These are phyloP conservation scores for Schizosaccharomyces cryophilus DNA, from an alignment of 805 yeast genomes.

Conservation along the genomic window DNA sequence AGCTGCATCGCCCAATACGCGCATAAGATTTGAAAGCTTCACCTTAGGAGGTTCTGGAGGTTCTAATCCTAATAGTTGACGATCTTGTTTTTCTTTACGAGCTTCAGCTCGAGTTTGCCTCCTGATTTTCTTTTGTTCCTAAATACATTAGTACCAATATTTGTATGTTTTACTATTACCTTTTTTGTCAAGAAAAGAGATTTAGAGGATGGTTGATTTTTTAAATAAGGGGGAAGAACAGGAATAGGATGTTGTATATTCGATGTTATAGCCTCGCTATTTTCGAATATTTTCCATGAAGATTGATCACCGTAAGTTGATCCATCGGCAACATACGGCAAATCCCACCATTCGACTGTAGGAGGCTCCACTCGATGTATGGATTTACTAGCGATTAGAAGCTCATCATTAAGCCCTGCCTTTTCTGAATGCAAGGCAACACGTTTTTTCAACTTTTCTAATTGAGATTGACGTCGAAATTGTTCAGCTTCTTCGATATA, in stretches of 20 bases:
- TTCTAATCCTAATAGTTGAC: conserved; percentile 54
- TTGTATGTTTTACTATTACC: background rate
- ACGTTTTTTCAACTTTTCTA: conserved; percentile 15
- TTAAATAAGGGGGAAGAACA: conserved; percentile 27
- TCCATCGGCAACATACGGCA: conserved; percentile 22
- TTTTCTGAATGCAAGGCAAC: conserved; percentile 15
- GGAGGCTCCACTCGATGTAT: conserved; percentile 26
- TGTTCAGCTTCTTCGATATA: conserved; percentile 30
- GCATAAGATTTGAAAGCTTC: conserved; percentile 62
- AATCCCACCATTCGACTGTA: conserved; percentile 74
- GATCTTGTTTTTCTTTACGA: conserved; percentile 49
- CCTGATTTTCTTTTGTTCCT: conserved; percentile 32
- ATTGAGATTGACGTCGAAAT: conserved; percentile 19
- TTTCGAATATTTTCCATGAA: conserved; percentile 13
- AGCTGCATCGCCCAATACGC: conserved; percentile 61
- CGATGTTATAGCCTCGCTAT: conserved; percentile 30
- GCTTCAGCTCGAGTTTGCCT: conserved; percentile 38
- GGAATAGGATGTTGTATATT: conserved; percentile 70
- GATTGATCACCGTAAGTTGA: conserved; percentile 13
- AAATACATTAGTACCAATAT: background rate
- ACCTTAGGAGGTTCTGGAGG: conserved; percentile 82
- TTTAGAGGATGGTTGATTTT: background rate
- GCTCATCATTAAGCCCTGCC: conserved; percentile 28
- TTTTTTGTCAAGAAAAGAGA: background rate
- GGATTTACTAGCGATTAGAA: conserved; percentile 24